These are phyloP conservation scores for Colletotrichum kahawae DNA, from an alignment of 2,329 filamentous ascomycete species.

Conservation along the genomic window DNA sequence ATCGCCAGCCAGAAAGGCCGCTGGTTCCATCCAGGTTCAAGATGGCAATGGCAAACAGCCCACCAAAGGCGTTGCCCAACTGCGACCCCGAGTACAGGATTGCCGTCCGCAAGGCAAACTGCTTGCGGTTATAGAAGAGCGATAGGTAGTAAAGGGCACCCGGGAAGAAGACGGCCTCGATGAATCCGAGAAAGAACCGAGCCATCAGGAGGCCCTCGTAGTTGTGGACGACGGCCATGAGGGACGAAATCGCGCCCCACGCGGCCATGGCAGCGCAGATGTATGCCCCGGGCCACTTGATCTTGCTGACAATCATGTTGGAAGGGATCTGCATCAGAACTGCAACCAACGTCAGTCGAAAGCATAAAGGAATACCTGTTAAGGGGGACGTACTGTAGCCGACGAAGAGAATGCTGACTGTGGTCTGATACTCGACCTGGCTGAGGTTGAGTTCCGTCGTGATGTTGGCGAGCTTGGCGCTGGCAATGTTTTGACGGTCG, in stretches of 20 bases:
- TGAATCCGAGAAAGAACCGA: constrained; percentile 21
- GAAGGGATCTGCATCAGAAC: constrained; percentile 40
- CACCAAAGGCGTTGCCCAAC: constrained; percentile 39
- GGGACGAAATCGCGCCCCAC: constrained; percentile 29
- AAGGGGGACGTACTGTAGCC: constrained; percentile 32
- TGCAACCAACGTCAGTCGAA: neutral
- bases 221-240: constrained; percentile 51
- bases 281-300: constrained; percentile 25
- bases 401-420: constrained; percentile 39
- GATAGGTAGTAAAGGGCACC: constrained; percentile 44
- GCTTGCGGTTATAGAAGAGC: constrained; percentile 43
- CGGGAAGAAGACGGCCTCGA: constrained; percentile 40
- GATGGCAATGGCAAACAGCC: constrained; percentile 37
- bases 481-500: constrained; percentile 35
- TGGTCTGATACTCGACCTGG: constrained; percentile 41
- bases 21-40: constrained; percentile 69
- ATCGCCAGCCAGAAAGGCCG: constrained; percentile 63
- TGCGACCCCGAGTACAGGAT: constrained; percentile 36
- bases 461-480: constrained; percentile 36
- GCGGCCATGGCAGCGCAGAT: constrained; percentile 25
- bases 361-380: neutral
- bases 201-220: constrained; percentile 39
- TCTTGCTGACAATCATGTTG: constrained; percentile 33
- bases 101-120: constrained; percentile 37
- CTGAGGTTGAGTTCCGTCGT: constrained; percentile 34